Conservation (phyloP, 2,329 filamentous ascomycete species). For the Alternaria sp. region DNA sequence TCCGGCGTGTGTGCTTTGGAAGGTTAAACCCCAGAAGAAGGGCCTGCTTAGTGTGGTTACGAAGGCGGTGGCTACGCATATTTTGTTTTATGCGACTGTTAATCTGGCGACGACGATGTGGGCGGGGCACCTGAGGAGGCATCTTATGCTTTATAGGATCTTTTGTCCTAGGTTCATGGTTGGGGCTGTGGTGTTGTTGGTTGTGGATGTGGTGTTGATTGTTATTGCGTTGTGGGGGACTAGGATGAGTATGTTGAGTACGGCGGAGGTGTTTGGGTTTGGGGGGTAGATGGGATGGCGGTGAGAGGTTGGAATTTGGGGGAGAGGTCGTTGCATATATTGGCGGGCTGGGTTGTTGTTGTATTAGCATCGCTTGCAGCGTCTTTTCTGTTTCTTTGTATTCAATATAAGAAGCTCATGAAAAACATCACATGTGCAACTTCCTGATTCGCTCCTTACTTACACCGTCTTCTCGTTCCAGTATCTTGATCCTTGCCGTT, state of each 20-base stretch:
- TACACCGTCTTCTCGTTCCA: background rate
- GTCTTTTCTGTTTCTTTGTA: background rate
- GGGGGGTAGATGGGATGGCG: constrained; percentile 79
- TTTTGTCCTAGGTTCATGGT: constrained; percentile 93
- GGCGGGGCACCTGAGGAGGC: constrained; percentile 84
- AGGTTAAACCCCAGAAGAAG: constrained; percentile 74
- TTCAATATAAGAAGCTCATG: background rate
- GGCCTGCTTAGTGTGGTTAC: constrained; percentile 71
- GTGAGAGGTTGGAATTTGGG: too few species aligned
- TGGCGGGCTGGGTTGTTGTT: background rate
- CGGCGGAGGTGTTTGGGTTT: constrained; percentile 84
- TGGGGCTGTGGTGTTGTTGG: constrained; percentile 71
- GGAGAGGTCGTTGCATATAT: too few species aligned
- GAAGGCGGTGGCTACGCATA: constrained; percentile 74
- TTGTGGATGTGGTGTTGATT: constrained; percentile 78
- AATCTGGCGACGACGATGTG: constrained; percentile 87
- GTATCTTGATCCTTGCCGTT: background rate
- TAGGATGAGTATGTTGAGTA: constrained; percentile 76
- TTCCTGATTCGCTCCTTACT: rapidly evolving
- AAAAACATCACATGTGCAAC: background rate
- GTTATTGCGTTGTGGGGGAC: constrained; percentile 75
- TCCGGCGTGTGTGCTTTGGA: constrained; percentile 86
- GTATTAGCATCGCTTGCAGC: background rate
- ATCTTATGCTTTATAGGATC: constrained; percentile 95
- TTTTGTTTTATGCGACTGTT: constrained; percentile 82